These are phyloP conservation scores for Cutaneotrichosporon sp. DNA, from an alignment of 1,284 basidiomycete genomes.

Conservation along the genomic window DNA sequence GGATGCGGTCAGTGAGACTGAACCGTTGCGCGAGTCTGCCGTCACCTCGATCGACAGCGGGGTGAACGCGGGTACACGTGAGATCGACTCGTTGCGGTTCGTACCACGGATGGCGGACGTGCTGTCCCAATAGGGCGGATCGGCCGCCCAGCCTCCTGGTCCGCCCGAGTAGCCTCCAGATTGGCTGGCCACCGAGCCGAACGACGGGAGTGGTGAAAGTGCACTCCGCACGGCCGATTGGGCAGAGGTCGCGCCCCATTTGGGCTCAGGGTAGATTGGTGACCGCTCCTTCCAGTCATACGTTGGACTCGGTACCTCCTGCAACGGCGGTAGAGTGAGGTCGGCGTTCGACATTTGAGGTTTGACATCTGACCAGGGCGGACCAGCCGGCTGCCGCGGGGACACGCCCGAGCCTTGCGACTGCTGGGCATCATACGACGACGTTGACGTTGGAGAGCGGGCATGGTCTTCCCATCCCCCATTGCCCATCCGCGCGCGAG, in stretches of 20 bases:
- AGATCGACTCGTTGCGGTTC: conserved; percentile 6
- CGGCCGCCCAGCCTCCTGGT: conserved; percentile 2
- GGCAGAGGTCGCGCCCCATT: conserved; percentile 11
- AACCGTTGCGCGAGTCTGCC: not conserved
- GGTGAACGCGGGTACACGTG: conserved; percentile 13
- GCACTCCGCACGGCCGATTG: conserved; percentile 11
- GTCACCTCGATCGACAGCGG: conserved; percentile 17
- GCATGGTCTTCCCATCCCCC: conserved; percentile 17
- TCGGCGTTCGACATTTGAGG: conserved; percentile 6
- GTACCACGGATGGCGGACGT: conserved; percentile 1
- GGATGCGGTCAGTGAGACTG: conserved; percentile 11
- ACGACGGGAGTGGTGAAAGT: conserved; percentile 15
- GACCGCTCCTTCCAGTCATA: conserved; percentile 23
- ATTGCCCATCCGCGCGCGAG: conserved; percentile 6
- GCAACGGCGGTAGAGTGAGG: conserved; percentile 20
- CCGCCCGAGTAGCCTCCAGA: conserved; percentile 6
- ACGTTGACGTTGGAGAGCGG: conserved; percentile 18
- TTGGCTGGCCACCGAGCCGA: conserved; percentile 18
- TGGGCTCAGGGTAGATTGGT: conserved; percentile 10
- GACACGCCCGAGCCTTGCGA: conserved; percentile 19
- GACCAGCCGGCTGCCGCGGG: conserved; percentile 4
- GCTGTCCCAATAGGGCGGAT: conserved; percentile 12
- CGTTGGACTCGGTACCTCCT: conserved; percentile 14
- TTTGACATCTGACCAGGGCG: conserved; percentile 8
- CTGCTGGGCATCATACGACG: conserved; percentile 17